Conservation (phyloP, 2,329 filamentous ascomycete genomes). For the Verticillium dahliae region DNA sequence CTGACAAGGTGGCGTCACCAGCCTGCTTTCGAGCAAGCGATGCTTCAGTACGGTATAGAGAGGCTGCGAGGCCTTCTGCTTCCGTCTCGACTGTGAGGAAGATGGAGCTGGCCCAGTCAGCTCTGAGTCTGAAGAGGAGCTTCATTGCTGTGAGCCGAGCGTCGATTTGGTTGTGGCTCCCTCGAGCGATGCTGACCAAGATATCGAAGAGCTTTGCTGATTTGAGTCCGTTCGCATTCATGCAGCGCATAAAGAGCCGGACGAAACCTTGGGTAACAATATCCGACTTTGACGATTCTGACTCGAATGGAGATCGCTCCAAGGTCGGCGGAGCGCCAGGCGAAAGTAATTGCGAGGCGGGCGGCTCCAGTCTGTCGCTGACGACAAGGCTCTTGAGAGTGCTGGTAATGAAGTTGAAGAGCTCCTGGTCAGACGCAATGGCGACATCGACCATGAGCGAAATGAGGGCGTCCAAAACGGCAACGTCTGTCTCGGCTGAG, state of each 20-base stretch:
- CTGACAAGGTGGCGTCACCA: slow-evolving; percentile 41
- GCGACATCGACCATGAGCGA: slow-evolving; percentile 60
- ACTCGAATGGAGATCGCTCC: slow-evolving; percentile 13
- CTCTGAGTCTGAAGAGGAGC: slow-evolving; percentile 73
- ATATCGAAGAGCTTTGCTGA: slow-evolving; percentile 55
- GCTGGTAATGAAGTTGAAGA: slow-evolving; percentile 54
- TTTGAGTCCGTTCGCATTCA: slow-evolving; percentile 61
- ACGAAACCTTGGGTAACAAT: slow-evolving; percentile 67
- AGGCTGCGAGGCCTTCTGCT: slow-evolving; percentile 64
- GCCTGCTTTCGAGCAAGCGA: slow-evolving; percentile 43
- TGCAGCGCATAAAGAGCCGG: slow-evolving; percentile 67
- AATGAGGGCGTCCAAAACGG: slow-evolving; percentile 59
- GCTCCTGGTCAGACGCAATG: slow-evolving; percentile 46
- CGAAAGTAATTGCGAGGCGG: slow-evolving; percentile 23
- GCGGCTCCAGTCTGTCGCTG: slow-evolving; percentile 38
- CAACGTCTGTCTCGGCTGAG: slow-evolving; percentile 54
- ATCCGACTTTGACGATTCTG: slow-evolving; percentile 53
- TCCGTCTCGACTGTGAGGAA: slow-evolving; percentile 67
- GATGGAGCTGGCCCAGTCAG: slow-evolving; percentile 72
- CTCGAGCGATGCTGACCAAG: slow-evolving; percentile 57
- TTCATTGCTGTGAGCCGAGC: slow-evolving; percentile 71
- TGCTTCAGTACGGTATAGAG: slow-evolving; percentile 59
- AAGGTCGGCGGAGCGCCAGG: slow-evolving; percentile 16
- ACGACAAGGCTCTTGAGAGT: slow-evolving; percentile 44
- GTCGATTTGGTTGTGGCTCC: slow-evolving; percentile 55